These are phyloP conservation scores for Phytophthora litchii DNA, from an alignment of 352 stramenopile genomes.

Conservation along the genomic window DNA sequence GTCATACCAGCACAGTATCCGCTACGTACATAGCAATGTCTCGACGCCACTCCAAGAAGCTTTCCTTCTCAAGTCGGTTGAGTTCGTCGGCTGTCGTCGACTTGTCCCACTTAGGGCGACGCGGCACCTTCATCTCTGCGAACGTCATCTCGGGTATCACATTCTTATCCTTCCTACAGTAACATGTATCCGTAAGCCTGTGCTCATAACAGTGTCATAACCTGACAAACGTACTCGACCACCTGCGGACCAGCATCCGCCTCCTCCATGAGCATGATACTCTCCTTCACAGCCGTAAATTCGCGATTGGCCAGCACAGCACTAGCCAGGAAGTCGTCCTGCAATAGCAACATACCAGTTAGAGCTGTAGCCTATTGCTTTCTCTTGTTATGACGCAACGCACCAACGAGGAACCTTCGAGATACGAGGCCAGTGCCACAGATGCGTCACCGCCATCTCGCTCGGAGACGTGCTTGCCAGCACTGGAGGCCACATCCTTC, in stretches of 20 bases:
- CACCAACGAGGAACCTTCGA: conserved; percentile 86
- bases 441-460: conserved; percentile 83
- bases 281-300: conserved; percentile 92
- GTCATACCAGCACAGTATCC: conserved; percentile 1
- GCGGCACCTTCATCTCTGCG: conserved; percentile 95
- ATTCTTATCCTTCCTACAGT: conserved; percentile 52
- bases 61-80: conserved; percentile 94
- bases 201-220: not conserved
- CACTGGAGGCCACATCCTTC: conserved; percentile 79
- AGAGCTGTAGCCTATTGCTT: not conserved
- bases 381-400: not conserved
- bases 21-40: conserved; percentile 90
- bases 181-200: conserved; percentile 2
- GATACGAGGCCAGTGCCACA: conserved; percentile 81
- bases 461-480: conserved; percentile 84
- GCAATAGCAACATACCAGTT: conserved; percentile 9
- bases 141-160: conserved; percentile 90
- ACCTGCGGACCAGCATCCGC: conserved; percentile 57
- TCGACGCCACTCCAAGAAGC: conserved; percentile 98
- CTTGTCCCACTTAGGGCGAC: conserved; percentile 94
- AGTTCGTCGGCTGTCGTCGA: conserved; percentile 96
- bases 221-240: conserved; percentile 58
- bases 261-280: conserved; percentile 81
- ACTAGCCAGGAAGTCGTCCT: conserved; percentile 94
- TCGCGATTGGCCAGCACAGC: conserved; percentile 91